Evolutionary conservation across 2,329 filamentous ascomycete species (phyloP).

Genomic region (Phialophora tarda): DNA sequence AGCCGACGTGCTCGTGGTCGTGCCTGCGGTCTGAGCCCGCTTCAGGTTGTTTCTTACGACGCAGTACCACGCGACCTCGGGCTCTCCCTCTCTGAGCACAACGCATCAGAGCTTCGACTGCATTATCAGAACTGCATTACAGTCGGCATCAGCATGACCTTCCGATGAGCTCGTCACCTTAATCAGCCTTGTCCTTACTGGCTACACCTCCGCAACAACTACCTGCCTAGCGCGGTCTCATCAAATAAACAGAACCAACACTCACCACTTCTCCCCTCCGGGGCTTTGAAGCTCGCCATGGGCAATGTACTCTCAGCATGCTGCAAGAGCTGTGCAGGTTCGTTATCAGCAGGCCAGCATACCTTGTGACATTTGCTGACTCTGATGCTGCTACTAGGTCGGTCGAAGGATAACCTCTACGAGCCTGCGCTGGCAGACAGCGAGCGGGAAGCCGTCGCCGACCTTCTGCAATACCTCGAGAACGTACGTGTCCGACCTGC

Average conservation of each 20-base stretch:
- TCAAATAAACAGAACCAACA: constrained; percentile 20
- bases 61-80: neutral
- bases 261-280: constrained; percentile 24
- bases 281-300: constrained; percentile 38
- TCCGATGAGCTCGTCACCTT: constrained; percentile 29
- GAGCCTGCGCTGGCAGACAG: constrained; percentile 90
- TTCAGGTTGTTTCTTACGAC: constrained; percentile 1
- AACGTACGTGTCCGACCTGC: constrained; percentile 68
- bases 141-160: constrained; percentile 24
- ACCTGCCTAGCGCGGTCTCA: constrained; percentile 9
- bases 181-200: constrained; percentile 11
- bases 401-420: constrained; percentile 79
- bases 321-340: constrained; percentile 41
- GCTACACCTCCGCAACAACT: constrained; percentile 17
- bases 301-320: constrained; percentile 41
- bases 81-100: constrained; percentile 18
- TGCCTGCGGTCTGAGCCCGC: constrained; percentile 8
- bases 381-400: constrained; percentile 57
- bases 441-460: constrained; percentile 94
- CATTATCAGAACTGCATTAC: constrained; percentile 28
- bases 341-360: neutral
- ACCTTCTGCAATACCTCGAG: constrained; percentile 92
- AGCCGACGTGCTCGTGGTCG: constrained; percentile 3
- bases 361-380: constrained; percentile 11
- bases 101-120: constrained; percentile 18